A percentile compares a stretch with the other conserved stretches of the same genome.
Evolutionary conservation across 2,329 filamentous ascomycete genomes (phyloP).

Genomic region (Lachnellula arida): DNA sequence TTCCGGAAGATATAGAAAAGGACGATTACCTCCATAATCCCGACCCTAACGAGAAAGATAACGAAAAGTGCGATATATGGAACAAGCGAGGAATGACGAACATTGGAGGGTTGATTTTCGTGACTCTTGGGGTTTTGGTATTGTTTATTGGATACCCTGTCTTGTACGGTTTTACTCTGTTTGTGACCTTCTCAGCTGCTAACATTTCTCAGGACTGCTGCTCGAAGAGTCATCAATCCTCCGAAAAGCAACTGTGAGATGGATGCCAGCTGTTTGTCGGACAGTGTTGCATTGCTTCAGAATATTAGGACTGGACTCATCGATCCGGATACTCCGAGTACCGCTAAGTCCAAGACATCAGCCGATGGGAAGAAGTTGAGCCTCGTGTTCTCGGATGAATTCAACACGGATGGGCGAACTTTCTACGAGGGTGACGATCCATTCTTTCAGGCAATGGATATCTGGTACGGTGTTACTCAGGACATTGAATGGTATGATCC

Average conservation of each 20-base stretch:
- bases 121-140: conserved; percentile 56
- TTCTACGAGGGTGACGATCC: conserved; percentile 69
- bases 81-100: conserved; percentile 60
- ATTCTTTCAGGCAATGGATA: conserved; percentile 61
- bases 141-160: conserved; percentile 68
- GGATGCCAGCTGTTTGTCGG: conserved; percentile 37
- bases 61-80: conserved; percentile 60
- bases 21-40: conserved; percentile 70
- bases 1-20: conserved; percentile 68
- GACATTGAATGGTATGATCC: conserved; percentile 71
- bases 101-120: conserved; percentile 55
- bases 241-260: conserved; percentile 28
- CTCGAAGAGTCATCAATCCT: conserved; percentile 36
- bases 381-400: conserved; percentile 69
- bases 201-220: conserved; percentile 48
- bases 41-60: conserved; percentile 57
- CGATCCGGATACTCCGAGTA: conserved; percentile 62
- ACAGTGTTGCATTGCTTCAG: conserved; percentile 43
- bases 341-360: conserved; percentile 50
- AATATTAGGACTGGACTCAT: conserved; percentile 59
- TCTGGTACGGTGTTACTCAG: conserved; percentile 68
- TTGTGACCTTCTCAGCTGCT: conserved; percentile 14
- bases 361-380: conserved; percentile 57
- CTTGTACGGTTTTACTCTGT: conserved; percentile 47
- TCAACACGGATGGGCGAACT: conserved; percentile 60